A percentile compares a stretch with the other conserved stretches of the same genome.
phyloP scores from a whole-genome alignment of 129 eudicot genomes.

The Smallanthus sonchifolius region DNA sequence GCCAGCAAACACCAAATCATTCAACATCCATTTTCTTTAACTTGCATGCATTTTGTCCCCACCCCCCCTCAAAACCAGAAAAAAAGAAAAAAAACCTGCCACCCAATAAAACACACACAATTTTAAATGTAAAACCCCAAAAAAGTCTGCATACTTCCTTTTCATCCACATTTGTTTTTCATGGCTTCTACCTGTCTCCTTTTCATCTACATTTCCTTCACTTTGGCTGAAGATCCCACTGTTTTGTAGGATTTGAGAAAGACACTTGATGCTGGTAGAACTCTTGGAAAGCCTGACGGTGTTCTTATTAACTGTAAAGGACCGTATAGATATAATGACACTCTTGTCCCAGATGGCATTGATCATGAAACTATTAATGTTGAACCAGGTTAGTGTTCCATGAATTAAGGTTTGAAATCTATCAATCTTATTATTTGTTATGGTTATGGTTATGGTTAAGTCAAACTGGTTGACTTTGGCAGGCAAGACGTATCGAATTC shows the following conservation, averaged over 20 bases:
- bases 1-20: constrained; percentile 33
- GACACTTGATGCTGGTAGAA: constrained; percentile 48
- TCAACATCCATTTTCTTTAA: constrained; percentile 26
- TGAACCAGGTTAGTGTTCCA: constrained; percentile 41
- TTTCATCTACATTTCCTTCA: constrained; percentile 47
- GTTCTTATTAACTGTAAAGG: constrained; percentile 62
- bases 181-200: constrained; percentile 30
- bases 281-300: constrained; percentile 72
- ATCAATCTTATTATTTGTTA: not conserved
- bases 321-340: constrained; percentile 49
- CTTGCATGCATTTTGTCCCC: constrained; percentile 26
- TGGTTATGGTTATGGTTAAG: not conserved
- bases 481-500: constrained; percentile 66
- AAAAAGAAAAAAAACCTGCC: constrained; percentile 9
- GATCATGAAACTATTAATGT: constrained; percentile 56
- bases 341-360: constrained; percentile 65
- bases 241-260: constrained; percentile 52
- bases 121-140: constrained; percentile 57
- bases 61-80: constrained; percentile 15
- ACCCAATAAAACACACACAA: not conserved
- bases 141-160: constrained; percentile 10
- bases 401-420: not conserved
- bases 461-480: constrained; percentile 11
- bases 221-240: constrained; percentile 69
- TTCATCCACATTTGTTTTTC: not conserved